These are phyloP conservation scores for Coccomyxa subellipsoidea DNA, from an alignment of 163 green algal genomes.

Conservation along the genomic window DNA sequence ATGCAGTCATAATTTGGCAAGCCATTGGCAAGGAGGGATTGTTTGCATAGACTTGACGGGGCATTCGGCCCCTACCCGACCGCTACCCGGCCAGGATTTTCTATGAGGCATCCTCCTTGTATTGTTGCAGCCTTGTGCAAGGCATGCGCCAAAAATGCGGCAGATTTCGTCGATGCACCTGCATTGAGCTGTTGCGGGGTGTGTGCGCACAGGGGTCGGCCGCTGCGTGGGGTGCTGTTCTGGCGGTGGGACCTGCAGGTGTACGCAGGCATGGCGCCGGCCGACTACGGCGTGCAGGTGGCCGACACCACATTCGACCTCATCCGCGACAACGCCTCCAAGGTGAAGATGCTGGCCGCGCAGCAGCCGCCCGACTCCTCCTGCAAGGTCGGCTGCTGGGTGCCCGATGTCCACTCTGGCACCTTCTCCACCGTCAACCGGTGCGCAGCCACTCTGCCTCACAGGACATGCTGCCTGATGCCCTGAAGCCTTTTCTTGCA, in stretches of 20 bases:
- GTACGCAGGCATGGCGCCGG: conserved; percentile 3
- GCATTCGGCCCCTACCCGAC: no score
- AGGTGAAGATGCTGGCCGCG: background rate
- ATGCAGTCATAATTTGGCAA: background rate
- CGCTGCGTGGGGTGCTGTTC: conserved; percentile 26
- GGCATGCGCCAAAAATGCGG: no score
- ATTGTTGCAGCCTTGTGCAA: no score
- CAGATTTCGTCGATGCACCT: no score
- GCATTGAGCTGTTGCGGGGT: no score
- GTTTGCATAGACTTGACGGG: no score
- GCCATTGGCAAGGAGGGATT: no score
- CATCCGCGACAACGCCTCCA: background rate
- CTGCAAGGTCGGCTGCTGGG: conserved; percentile 29
- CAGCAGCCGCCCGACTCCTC: background rate
- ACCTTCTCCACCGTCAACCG: background rate
- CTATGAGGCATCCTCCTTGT: no score
- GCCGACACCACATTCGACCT: conserved; percentile 30
- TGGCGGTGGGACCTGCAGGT: conserved; percentile 28
- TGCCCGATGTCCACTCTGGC: background rate
- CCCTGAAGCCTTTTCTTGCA: no score
- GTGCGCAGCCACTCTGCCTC: background rate
- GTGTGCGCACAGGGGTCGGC: conserved; percentile 11
- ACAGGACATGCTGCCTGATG: no score
- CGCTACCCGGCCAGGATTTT: no score
- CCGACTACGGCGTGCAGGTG: conserved; percentile 28